Base-by-base conservation (phyloP, 1,139 yeast genomes). In the Taphrina sp. region DNA sequence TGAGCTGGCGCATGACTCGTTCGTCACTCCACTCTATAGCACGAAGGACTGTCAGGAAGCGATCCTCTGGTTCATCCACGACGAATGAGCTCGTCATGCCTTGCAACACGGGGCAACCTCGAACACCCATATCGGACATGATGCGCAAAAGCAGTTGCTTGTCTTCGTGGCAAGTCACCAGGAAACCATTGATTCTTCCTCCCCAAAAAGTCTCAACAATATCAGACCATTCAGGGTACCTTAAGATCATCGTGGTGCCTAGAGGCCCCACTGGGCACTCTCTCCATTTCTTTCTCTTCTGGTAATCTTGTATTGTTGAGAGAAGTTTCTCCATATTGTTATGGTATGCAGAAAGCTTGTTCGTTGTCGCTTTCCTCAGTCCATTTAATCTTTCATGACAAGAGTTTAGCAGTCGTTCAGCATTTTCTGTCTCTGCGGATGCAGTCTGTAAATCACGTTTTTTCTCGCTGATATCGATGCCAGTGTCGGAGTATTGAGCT, bases 181-280 rank as follows among this genome's bases (percentile, higher is more conserved):
- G 73, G 67, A 87, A 89, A 0, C 89, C 74, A 43, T 76, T 80
- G 16, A 87, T 68, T 0, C 79, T 69, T 14, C 73, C 70, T 2
- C 74, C 73, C 37, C 82, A 62, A 14, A 74, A 66, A 0, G 78
- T 68, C 63, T 87, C 94, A 12, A 92, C 67, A 2, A 85, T 67
- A 17, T 76, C 76, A 5, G 77, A 71, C 90, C 90, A 90, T 38
- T 74, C 68, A n/a, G 74, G 70, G 61, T 70, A 78, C 17, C 80
- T 85, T 14, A 92, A 72, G 7, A 78, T 74, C 2, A 89, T 74
- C 59, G 72, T 72, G 5, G 74, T 64, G 0, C 96, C 97, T 0
- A 90, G 59, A 0, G 99, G 99, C 0, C 98, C 98, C n/a, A 85
- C 68, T 0, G 95, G 95, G 20, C 63, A 65, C 1, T 66, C 62